phyloP scores from a whole-genome alignment of 331 rosid genomes.

The Prunus yedoensis region DNA sequence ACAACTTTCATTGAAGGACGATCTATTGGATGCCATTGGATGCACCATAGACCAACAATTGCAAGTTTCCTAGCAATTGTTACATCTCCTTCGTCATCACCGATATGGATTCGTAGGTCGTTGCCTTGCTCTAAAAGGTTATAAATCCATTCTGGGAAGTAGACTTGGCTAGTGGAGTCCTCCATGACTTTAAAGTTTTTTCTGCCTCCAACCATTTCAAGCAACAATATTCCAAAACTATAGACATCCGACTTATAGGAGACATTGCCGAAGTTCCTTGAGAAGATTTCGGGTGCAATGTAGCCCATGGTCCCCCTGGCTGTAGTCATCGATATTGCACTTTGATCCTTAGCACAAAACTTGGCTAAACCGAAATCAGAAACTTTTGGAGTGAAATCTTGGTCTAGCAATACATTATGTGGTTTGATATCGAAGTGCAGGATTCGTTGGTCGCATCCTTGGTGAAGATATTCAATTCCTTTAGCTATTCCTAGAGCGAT shows the following conservation, averaged over 20 bases:
- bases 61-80: neutral
- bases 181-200: neutral
- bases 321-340: neutral
- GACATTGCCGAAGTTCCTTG: neutral
- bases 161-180: neutral
- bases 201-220: neutral
- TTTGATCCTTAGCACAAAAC: constrained; percentile 9
- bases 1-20: too few species aligned
- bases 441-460: neutral
- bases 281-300: too few species aligned
- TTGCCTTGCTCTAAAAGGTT: neutral
- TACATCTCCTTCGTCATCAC: neutral
- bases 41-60: neutral
- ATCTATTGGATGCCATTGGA: too few species aligned
- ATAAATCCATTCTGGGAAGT: neutral
- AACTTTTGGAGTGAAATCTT: constrained; percentile 17
- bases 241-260: constrained; percentile 6
- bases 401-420: constrained; percentile 14
- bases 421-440: constrained; percentile 17
- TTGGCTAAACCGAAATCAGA: constrained; percentile 25
- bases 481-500: constrained; percentile 5
- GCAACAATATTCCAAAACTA: constrained; percentile 9
- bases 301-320: too few species aligned
- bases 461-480: too few species aligned
- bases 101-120: neutral